phyloP scores from a whole-genome alignment of 2,329 filamentous ascomycete genomes.

The Onygena corvina region DNA sequence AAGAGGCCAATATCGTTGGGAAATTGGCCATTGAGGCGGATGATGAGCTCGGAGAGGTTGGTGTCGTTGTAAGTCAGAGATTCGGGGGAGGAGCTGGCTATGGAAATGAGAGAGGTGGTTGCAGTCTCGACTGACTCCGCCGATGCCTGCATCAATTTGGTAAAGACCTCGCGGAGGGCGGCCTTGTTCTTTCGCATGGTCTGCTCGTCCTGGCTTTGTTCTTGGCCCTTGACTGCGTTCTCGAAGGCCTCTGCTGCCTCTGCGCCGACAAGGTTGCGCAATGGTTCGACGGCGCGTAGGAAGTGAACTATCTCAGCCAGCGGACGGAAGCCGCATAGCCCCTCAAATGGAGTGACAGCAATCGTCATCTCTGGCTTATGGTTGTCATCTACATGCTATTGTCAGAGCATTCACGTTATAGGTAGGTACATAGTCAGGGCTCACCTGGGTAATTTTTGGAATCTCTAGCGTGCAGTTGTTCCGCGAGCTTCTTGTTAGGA shows the following conservation, averaged over 20 bases:
- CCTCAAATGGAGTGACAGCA: constrained; percentile 90
- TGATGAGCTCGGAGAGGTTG: constrained; percentile 59
- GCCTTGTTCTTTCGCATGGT: constrained; percentile 58
- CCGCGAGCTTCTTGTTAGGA: constrained; percentile 87
- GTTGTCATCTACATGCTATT: constrained; percentile 60
- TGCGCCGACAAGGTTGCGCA: constrained; percentile 53
- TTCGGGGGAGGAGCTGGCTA: too few relatives aligned
- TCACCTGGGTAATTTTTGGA: constrained; percentile 76
- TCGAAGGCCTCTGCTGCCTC: constrained; percentile 43
- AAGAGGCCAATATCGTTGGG: constrained; percentile 85
- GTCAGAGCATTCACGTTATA: neutral
- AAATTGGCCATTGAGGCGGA: constrained; percentile 69
- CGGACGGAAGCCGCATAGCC: constrained; percentile 88
- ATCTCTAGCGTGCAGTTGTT: constrained; percentile 72
- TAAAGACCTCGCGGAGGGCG: constrained; percentile 63
- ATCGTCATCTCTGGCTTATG: constrained; percentile 99
- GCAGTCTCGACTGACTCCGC: constrained; percentile 55
- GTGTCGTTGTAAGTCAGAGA: too few relatives aligned
- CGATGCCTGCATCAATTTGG: constrained; percentile 65
- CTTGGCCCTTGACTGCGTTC: constrained; percentile 44
- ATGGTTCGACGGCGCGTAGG: constrained; percentile 51
- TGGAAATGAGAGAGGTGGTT: constrained; percentile 29
- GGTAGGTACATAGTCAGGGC: constrained; percentile 12
- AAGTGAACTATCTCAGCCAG: constrained; percentile 79
- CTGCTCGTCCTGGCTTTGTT: constrained; percentile 36